Base-by-base conservation (phyloP, 2,329 filamentous ascomycete genomes). In the Cladosporium cucumerinum region DNA sequence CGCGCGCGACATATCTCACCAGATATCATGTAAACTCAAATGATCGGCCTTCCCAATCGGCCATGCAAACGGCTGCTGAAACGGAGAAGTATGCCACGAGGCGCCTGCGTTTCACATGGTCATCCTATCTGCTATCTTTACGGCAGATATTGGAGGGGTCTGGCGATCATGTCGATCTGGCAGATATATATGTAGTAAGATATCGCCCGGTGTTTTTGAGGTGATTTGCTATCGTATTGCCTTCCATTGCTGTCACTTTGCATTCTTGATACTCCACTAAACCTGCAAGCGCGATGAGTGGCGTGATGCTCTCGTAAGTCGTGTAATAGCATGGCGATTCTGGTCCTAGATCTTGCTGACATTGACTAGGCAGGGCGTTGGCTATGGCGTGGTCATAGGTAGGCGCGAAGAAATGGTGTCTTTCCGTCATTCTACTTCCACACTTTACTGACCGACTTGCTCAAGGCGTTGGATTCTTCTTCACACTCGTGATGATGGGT, bases 371-470 rank as follows among this genome's bases (percentile, higher is more conserved):
- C 68, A 70, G 16, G 72, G 72, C 25, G 72, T 87, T 67, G 90
- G 90, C 70, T 93, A 92, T 83, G 89, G 89, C 71, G 87, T 93
- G 69, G 86, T 93, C 52, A 79, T 93, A 34, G 90, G 54, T 55
- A 34, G n/a, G 52, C 34, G 10, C 11, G 25, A 14, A 16, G 48
- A 18, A 51, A n/a, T n/a, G 12, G 12, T 2, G 5, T 36, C 4
- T 11, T 5, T 16, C 5, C 16, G 14, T 16, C 14, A 11, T 39
- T 39, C 11, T n/a, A 16, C 6, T 25, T 7, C 28, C 28, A 14
- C 10, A 52, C 16, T 8, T 8, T 21, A 2, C 49, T 52, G 26
- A 54, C 28, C 28, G 30, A 21, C 3, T 2, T 18, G 39, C 25
- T 52, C 14, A 16, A 58, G 55, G 90, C 21, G 77, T 92, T 21